These are phyloP conservation scores for Anaeromyces robustus DNA, from an alignment of 192 early-diverging fungal genomes.

Conservation along the genomic window DNA sequence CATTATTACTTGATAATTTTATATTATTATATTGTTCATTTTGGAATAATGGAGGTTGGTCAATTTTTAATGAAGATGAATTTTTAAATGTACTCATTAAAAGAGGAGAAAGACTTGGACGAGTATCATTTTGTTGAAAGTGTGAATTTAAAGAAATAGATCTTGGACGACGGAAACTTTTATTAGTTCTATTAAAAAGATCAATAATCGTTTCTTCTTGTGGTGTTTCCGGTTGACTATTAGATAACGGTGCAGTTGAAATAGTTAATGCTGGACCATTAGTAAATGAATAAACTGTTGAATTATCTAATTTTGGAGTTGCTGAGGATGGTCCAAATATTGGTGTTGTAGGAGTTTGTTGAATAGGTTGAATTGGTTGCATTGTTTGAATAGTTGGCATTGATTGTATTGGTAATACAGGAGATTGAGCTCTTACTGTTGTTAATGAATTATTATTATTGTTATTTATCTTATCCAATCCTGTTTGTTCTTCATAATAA, in stretches of 20 bases:
- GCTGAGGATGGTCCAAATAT: not conserved
- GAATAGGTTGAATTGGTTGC: too few species aligned
- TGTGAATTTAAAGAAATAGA: not conserved
- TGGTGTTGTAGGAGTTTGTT: not conserved
- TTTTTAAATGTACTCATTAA: not conserved
- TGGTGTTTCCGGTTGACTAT: too few species aligned
- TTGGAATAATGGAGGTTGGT: not conserved
- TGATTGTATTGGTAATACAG: not conserved
- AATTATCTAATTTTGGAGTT: not conserved
- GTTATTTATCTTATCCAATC: too few species aligned
- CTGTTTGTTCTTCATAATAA: not conserved
- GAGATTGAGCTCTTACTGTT: not conserved
- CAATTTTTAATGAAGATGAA: not conserved
- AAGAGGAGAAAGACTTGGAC: not conserved
- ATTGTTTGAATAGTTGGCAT: too few species aligned
- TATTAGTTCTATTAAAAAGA: not conserved
- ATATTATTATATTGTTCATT: not conserved
- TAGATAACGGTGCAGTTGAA: not conserved
- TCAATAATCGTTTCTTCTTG: not conserved
- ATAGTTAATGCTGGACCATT: not conserved
- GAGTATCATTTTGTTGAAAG: not conserved
- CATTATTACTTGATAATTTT: not conserved
- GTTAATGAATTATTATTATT: too few species aligned
- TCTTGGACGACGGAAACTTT: not conserved
- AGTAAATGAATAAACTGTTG: not conserved